These are phyloP conservation scores for Eucalyptus cloeziana DNA, from an alignment of 345 rosid genomes.

Conservation along the genomic window DNA sequence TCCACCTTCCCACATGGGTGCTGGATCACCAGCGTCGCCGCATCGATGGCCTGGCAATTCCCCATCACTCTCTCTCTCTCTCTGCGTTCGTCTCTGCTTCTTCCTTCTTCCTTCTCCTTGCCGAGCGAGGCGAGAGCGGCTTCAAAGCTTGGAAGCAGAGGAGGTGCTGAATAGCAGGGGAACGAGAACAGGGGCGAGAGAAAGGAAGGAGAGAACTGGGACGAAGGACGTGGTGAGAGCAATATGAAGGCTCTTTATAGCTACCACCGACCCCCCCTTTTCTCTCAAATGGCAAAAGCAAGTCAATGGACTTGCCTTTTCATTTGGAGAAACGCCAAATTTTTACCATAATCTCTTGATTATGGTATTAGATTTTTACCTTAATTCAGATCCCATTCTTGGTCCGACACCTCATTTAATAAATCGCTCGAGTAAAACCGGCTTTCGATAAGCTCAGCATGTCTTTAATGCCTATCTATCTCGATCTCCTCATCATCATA, in stretches of 20 bases:
- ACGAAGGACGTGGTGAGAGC: not conserved
- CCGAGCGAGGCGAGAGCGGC: not conserved
- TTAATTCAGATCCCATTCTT: not conserved
- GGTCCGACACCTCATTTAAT: not conserved
- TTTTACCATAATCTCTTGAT: not conserved
- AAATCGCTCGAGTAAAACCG: not conserved
- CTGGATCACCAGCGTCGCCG: conserved; percentile 66
- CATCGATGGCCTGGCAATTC: conserved; percentile 83
- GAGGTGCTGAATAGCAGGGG: not conserved
- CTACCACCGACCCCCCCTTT: not conserved
- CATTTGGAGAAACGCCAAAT: not conserved
- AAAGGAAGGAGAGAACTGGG: not conserved
- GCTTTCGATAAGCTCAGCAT: not conserved
- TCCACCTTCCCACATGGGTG: conserved; percentile 74
- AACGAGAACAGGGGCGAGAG: not conserved
- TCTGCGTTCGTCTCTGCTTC: not conserved
- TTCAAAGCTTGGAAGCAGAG: not conserved
- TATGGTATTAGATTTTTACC: not conserved
- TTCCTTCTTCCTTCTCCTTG: not conserved
- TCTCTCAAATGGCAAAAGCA: not conserved
- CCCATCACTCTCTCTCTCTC: conserved; percentile 36
- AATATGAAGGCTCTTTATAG: conserved; percentile 23
- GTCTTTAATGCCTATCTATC: not conserved
- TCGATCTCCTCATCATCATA: not conserved
- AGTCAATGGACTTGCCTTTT: not conserved